Base-by-base conservation (phyloP, 2,329 filamentous ascomycete species). In the Microcera coccophila region DNA sequence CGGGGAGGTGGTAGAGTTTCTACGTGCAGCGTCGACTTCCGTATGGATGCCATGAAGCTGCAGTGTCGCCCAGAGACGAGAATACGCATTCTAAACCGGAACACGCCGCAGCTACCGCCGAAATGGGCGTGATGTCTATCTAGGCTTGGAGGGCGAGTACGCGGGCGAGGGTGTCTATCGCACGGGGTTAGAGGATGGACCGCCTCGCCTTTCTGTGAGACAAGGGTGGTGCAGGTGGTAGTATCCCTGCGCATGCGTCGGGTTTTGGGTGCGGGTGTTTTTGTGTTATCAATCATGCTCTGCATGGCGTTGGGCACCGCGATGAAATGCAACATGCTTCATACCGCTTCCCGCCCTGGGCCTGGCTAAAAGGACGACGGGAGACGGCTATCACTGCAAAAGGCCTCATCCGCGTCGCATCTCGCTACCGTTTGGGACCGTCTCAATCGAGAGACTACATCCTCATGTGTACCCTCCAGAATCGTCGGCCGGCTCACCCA, bases 241-340 rank as follows among this genome's bases (percentile, higher is more conserved):
- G 45, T 43, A 55, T 57, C 54, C 54, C 51, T 57, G 54, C 44
- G 45, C 14, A 11, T 17, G 29, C 12, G 46, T 41, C 34, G 46
- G 50, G 40, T 33, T 50, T 44, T 41, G n/a, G 39, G 46, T 40
- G 41, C 40, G 37, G 39, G 39, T 39, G 36, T 35, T 33, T 33
- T 33, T 14, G 15, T 40, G 19, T 9, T 12, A 21, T 33, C 19
- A 26, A 37, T n/a, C n/a, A n/a, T n/a, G n/a, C n/a, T n/a, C n/a
- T n/a, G n/a, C n/a, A n/a, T n/a, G n/a, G n/a, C n/a, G n/a, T n/a
- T n/a, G n/a, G n/a, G n/a, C n/a, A n/a, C n/a, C n/a, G n/a, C n/a
- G n/a, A n/a, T n/a, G n/a, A n/a, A n/a, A n/a, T n/a, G n/a, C n/a
- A n/a, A n/a, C n/a, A n/a, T n/a, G n/a, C n/a, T n/a, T n/a, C n/a